These are phyloP conservation scores for Sugiyamaella japonica DNA, from an alignment of 1,139 yeast species.

Conservation along the genomic window DNA sequence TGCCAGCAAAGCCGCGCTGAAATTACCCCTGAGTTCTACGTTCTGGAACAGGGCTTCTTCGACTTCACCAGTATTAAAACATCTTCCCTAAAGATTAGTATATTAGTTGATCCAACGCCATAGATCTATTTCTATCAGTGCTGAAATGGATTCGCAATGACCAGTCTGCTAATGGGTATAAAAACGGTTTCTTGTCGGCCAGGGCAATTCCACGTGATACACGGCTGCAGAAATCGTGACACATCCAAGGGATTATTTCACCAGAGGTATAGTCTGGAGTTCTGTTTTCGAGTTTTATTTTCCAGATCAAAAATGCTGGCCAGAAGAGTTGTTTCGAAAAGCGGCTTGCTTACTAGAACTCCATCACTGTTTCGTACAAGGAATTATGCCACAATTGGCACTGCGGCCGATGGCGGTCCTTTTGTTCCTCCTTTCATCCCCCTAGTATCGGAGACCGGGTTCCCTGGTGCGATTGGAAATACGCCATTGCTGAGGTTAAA, in stretches of 20 bases:
- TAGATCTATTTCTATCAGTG: no score
- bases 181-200: no score
- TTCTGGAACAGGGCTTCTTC: no score
- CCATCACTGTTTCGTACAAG: background rate
- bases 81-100: no score
- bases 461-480: constrained; percentile 80
- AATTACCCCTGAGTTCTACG: background rate
- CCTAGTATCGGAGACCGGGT: constrained; percentile 58
- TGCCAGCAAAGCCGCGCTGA: background rate
- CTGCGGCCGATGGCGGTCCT: constrained; percentile 14
- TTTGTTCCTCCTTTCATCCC: constrained; percentile 54
- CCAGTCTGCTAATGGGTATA: no score
- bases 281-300: no score
- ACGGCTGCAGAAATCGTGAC: constrained; percentile 1
- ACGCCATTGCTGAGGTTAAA: constrained; percentile 77
- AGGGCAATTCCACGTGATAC: constrained; percentile 5
- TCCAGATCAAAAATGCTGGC: background rate
- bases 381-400: constrained; percentile 11
- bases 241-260: no score
- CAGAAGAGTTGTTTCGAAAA: background rate
- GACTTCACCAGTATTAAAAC: no score
- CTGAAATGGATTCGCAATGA: no score
- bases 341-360: background rate
- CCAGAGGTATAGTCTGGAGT: no score
- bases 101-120: no score